Percentiles rank a stretch among this genome's conserved stretches.
These are phyloP conservation scores for Sclerotinia subarctica DNA, from an alignment of 2,329 filamentous ascomycete genomes.

Conservation along the genomic window DNA sequence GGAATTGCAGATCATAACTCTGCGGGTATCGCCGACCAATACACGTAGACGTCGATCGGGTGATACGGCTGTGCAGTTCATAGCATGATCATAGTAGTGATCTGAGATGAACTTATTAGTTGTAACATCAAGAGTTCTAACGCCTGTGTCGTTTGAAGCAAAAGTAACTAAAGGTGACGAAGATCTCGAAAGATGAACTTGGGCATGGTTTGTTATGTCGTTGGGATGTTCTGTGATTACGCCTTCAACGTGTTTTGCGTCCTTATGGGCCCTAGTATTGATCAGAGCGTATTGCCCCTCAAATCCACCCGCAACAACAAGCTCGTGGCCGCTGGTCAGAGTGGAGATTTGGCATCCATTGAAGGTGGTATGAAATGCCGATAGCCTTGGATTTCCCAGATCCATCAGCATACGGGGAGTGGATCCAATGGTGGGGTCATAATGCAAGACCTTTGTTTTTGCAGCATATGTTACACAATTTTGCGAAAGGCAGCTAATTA, in stretches of 20 bases:
- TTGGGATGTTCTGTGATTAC: slow-evolving; percentile 49
- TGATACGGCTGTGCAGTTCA: slow-evolving; percentile 72
- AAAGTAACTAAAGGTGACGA: slow-evolving; percentile 55
- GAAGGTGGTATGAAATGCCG: slow-evolving; percentile 27
- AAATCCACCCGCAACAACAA: slow-evolving; percentile 42
- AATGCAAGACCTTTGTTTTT: slow-evolving; percentile 47
- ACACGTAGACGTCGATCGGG: slow-evolving; percentile 69
- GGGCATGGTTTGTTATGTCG: slow-evolving; percentile 64
- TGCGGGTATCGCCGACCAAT: slow-evolving; percentile 66
- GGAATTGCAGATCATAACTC: slow-evolving; percentile 66
- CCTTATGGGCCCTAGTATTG: slow-evolving; percentile 35
- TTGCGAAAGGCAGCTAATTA: slow-evolving; percentile 55
- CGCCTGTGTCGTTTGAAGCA: slow-evolving; percentile 58
- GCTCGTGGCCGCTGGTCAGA: slow-evolving; percentile 37
- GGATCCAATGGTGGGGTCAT: slow-evolving; percentile 45
- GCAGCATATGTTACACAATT: slow-evolving; percentile 57
- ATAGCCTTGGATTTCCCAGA: slow-evolving; percentile 33
- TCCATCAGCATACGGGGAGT: slow-evolving; percentile 30
- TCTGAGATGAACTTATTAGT: slow-evolving; percentile 57
- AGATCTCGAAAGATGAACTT: slow-evolving; percentile 55
- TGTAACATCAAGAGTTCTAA: slow-evolving; percentile 57
- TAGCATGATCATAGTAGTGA: slow-evolving; percentile 55
- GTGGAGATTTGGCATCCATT: slow-evolving; percentile 38
- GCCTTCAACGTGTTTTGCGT: slow-evolving; percentile 39
- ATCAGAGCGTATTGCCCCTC: slow-evolving; percentile 42